Conservation (phyloP, 2,329 filamentous ascomycete genomes). For the Calonectria hawksworthii region DNA sequence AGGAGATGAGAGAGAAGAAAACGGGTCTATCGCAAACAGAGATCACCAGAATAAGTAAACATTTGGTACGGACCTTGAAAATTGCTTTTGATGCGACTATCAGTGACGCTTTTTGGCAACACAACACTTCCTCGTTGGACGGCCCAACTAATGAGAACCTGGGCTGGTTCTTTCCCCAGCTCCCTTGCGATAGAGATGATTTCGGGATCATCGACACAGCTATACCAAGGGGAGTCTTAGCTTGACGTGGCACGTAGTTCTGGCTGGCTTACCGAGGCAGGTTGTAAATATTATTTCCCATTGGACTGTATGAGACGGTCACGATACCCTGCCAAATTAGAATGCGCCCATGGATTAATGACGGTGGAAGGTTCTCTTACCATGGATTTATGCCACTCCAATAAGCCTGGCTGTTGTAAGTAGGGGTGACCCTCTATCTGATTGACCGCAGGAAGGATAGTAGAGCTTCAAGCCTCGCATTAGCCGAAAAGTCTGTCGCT, state of each 20-base stretch:
- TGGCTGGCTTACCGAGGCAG: background rate
- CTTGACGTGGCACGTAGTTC: background rate
- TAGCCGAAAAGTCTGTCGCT: background rate
- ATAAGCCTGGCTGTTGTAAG: background rate
- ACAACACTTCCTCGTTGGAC: background rate
- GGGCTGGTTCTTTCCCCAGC: background rate
- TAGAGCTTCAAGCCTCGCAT: background rate
- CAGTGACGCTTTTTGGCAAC: background rate
- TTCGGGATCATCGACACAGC: background rate
- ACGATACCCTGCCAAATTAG: background rate
- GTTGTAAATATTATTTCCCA: background rate
- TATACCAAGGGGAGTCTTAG: background rate
- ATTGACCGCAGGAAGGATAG: background rate
- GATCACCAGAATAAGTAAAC: background rate
- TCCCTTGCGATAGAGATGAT: background rate
- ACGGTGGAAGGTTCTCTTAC: background rate
- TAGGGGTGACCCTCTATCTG: background rate
- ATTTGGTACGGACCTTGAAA: background rate
- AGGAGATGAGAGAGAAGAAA: too few species aligned
- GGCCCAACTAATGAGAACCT: background rate
- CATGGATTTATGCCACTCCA: background rate
- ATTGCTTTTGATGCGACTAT: background rate
- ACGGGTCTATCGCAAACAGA: background rate
- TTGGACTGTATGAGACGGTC: background rate
- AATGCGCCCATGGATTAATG: background rate